These are phyloP conservation scores for Suillus cothurnatus DNA, from an alignment of 768 basidiomycete species.

Conservation along the genomic window DNA sequence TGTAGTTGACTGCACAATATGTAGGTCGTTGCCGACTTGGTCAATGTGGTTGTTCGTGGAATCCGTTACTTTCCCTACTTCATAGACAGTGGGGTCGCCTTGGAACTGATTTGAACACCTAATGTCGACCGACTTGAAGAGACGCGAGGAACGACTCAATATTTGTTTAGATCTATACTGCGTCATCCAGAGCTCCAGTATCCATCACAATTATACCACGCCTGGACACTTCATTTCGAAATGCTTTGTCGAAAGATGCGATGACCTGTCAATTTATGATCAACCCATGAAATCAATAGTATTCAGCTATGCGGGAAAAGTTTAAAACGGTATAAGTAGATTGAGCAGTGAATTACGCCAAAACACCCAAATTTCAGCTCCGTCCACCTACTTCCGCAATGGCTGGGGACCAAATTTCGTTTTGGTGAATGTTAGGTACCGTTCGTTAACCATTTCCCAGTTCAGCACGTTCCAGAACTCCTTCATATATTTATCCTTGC, in stretches of 20 bases:
- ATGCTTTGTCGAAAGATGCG: not conserved
- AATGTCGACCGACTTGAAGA: no score
- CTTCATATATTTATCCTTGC: conserved; percentile 82
- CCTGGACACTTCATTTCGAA: not conserved
- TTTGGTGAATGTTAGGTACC: conserved; percentile 30
- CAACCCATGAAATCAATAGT: conserved; percentile 2
- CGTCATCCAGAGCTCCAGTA: no score
- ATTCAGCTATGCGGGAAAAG: not conserved
- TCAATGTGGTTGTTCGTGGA: no score
- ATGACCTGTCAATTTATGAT: conserved; percentile 31
- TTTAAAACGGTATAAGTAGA: conserved; percentile 17
- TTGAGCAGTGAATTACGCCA: conserved; percentile 26
- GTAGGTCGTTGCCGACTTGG: no score
- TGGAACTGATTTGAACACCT: no score
- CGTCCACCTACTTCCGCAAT: conserved; percentile 8
- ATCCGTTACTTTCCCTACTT: no score
- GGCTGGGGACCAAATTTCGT: not conserved
- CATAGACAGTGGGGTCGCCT: no score
- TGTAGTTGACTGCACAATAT: no score
- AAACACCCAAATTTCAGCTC: conserved; percentile 5
- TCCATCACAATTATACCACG: no score
- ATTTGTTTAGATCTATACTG: no score
- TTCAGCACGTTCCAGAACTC: conserved; percentile 84
- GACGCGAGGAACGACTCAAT: no score
- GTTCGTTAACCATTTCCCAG: conserved; percentile 60